phyloP scores from a whole-genome alignment of 2,329 filamentous ascomycete genomes.

The Dactylonectria estremocensis region DNA sequence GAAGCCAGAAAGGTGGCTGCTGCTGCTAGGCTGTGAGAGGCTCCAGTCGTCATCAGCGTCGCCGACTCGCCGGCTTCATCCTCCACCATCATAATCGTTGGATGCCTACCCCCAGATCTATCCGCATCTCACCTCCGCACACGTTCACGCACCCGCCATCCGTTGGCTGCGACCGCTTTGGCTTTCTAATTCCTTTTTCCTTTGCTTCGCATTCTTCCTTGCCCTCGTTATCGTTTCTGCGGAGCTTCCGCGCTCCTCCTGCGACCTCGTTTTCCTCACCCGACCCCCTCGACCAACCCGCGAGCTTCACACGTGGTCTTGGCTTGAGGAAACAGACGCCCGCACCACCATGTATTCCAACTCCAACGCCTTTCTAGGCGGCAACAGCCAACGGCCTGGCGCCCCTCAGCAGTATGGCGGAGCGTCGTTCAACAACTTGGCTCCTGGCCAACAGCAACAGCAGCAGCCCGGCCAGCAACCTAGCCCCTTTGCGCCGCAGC shows the following conservation, averaged over 20 bases:
- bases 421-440: slow-evolving; percentile 62
- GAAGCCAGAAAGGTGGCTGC: slow-evolving; percentile 15
- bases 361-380: slow-evolving; percentile 87
- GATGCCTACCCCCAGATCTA: slow-evolving; percentile 27
- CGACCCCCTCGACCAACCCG: slow-evolving; percentile 30
- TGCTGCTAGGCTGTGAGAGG: slow-evolving; percentile 1
- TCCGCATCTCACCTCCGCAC: slow-evolving; percentile 9
- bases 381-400: slow-evolving; percentile 81
- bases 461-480: slow-evolving; percentile 65
- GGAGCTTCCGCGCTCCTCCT: slow-evolving; percentile 47
- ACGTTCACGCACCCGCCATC: slow-evolving; percentile 4
- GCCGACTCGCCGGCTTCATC: slow-evolving; percentile 22
- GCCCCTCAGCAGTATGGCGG: slow-evolving; percentile 64
- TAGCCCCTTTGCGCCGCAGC: slow-evolving; percentile 70
- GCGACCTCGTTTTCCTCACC: slow-evolving; percentile 19
- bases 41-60: slow-evolving; percentile 22
- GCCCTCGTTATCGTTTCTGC: slow-evolving; percentile 32
- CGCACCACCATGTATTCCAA: slow-evolving; percentile 84
- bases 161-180: slow-evolving; percentile 9
- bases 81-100: slow-evolving; percentile 21
- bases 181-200: slow-evolving; percentile 12
- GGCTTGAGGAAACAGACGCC: slow-evolving; percentile 21
- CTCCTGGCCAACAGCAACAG: slow-evolving; percentile 62
- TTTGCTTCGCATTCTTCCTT: slow-evolving; percentile 11
- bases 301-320: slow-evolving; percentile 37